phyloP scores from a whole-genome alignment of 192 early-diverging fungal genomes.

The Coemansia sp. region DNA sequence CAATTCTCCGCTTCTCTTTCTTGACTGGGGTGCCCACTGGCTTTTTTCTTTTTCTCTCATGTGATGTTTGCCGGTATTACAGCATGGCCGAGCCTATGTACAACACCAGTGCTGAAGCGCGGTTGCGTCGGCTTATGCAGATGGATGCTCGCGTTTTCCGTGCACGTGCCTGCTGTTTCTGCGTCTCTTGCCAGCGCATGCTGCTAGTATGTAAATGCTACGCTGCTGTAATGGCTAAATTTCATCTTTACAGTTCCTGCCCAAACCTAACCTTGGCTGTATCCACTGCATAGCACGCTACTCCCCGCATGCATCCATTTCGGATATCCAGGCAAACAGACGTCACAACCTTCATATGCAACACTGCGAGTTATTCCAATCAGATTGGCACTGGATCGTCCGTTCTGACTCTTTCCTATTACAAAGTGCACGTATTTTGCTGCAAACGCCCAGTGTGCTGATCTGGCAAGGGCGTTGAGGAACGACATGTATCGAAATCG shows the following conservation, averaged over 20 bases:
- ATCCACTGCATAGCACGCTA: not conserved
- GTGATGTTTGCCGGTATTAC: conserved; percentile 8
- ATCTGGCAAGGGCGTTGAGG: not conserved
- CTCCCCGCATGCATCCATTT: not conserved
- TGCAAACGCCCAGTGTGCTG: not conserved
- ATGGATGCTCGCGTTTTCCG: not conserved
- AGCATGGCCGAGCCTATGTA: conserved; percentile 2
- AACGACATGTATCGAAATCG: not conserved
- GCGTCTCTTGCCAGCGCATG: not conserved
- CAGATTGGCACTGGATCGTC: not conserved
- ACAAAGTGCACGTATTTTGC: not conserved
- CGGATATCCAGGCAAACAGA: not conserved
- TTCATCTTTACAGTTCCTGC: not conserved
- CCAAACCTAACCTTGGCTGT: not conserved
- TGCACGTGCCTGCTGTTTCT: conserved; percentile 1
- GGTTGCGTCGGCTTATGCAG: conserved; percentile 7
- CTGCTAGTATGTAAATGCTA: not conserved
- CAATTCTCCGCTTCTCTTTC: not conserved
- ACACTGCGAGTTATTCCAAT: not conserved
- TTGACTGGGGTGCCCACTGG: not conserved
- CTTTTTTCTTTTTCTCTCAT: not conserved
- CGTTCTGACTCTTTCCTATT: not conserved
- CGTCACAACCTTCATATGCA: not conserved
- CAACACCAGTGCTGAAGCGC: not conserved
- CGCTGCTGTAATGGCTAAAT: not conserved